A percentile compares a stretch with the other conserved stretches of the same genome.
phyloP scores from a whole-genome alignment of 371 early-diverging fungal species.

The Mucor sp. region DNA sequence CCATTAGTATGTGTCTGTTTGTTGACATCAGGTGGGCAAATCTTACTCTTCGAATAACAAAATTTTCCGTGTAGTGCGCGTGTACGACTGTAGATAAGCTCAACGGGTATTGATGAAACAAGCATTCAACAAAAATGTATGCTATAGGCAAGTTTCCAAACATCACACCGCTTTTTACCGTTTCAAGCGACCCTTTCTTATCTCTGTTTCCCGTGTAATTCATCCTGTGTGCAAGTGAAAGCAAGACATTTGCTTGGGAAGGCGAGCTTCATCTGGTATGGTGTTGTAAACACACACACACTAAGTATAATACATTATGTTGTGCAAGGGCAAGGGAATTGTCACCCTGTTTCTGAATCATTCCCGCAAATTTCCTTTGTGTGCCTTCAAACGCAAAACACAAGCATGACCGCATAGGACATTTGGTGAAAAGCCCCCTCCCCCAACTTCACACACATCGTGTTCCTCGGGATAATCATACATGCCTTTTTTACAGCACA shows the following conservation, averaged over 20 bases:
- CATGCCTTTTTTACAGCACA: not conserved
- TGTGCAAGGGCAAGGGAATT: not conserved
- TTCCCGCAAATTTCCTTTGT: slow-evolving; percentile 4
- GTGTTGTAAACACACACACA: not conserved
- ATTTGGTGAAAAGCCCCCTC: not conserved
- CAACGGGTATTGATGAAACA: not conserved
- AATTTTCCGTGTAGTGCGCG: not conserved
- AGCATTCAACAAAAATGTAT: not conserved
- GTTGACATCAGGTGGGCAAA: not conserved
- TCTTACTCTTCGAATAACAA: not conserved
- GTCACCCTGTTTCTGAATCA: not conserved
- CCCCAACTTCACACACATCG: not conserved
- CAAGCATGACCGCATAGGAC: not conserved
- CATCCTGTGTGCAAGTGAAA: not conserved
- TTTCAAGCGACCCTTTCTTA: not conserved
- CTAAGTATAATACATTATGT: not conserved
- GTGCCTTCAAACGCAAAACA: not conserved
- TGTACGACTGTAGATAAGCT: not conserved
- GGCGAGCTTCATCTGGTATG: not conserved
- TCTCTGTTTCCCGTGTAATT: not conserved
- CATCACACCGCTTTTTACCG: not conserved
- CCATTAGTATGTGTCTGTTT: not conserved
- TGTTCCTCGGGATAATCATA: not conserved
- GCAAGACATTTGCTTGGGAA: not conserved
- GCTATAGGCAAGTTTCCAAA: not conserved